phyloP scores from a whole-genome alignment of 2,329 filamentous ascomycete species.

The Simplicillium sp. region DNA sequence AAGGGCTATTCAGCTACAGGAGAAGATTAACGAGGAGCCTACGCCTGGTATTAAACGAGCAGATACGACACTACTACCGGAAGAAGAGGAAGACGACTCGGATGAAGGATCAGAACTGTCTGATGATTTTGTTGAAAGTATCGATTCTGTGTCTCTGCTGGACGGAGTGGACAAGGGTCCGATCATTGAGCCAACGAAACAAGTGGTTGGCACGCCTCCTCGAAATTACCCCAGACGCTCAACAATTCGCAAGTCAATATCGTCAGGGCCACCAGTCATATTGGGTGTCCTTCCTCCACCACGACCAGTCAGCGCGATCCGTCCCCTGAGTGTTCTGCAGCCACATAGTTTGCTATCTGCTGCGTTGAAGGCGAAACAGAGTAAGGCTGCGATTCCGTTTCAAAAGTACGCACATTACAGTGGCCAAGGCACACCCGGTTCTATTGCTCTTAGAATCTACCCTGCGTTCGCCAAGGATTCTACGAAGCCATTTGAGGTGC shows the following conservation, averaged over 20 bases:
- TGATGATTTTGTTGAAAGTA: conserved; percentile 55
- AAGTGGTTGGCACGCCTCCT: conserved; percentile 55
- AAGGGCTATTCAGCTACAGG: conserved; percentile 23
- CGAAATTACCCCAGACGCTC: conserved; percentile 51
- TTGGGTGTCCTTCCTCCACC: conserved; percentile 63
- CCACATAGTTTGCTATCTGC: conserved; percentile 64
- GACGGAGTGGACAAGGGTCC: conserved; percentile 51
- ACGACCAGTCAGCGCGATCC: conserved; percentile 53
- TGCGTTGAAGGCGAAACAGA: conserved; percentile 62
- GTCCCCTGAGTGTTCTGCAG: conserved; percentile 57
- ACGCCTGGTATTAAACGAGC: conserved; percentile 30
- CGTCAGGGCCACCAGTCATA: conserved; percentile 43
- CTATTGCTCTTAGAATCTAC: conserved; percentile 69
- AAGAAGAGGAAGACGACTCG: conserved; percentile 50
- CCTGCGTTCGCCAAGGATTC: conserved; percentile 59
- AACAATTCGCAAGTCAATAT: conserved; percentile 52
- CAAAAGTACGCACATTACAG: conserved; percentile 69
- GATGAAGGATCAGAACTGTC: conserved; percentile 54
- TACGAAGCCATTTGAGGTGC: conserved; percentile 59
- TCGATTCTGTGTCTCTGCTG: conserved; percentile 63
- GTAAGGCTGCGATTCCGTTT: conserved; percentile 60
- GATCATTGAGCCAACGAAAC: conserved; percentile 42
- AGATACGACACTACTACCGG: conserved; percentile 42
- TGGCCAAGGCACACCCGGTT: conserved; percentile 69
- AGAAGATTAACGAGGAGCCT: conserved; percentile 28